Evolutionary conservation across 148 eudicot species (phyloP), one percentile per base, ranked within the genome.

Genomic region (Rhododendron williamsianum): DNA sequence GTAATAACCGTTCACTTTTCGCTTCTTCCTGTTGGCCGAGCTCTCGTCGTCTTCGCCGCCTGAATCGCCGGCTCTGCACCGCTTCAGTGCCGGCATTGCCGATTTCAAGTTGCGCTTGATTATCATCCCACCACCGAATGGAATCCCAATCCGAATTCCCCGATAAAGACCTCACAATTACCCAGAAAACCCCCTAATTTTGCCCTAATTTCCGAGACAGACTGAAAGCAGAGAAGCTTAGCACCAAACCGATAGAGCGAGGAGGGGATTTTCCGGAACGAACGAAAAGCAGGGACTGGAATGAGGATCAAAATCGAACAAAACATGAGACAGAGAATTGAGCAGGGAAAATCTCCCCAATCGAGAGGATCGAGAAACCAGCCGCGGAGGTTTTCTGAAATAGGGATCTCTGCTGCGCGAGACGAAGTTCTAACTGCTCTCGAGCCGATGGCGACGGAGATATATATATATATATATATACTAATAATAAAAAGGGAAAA

Each of bases 91-190:
- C 88, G 97, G 97, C 98, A 96, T 97, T 97, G 89, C 92, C 85
- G 95, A 88, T 93, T 97, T 97, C 89, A 95, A 91, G 87, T 89
- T 93, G 80, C 94, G 89, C 92, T 97, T 97, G 82, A 97, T 95
- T 83, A 97, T 97, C 99, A 97, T 97, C 89, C 79, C 19, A 10
- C 46, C 23, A 16, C 85, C 46, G 30, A 63, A 25, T 82, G 45
- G n/a, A 48, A 58, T 35, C 15, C 52, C 69, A 80, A 27, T 35
- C 78, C 72, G 18, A 83, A 63, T 76, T 81, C 83, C 27, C 41
- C 38, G 27, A 15, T 13, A 86, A 82, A 71, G 4, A 11, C 74
- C 76, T 33, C 38, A 1, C 76, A 71, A 65, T 65, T 25, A n/a
- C 72, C 9, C 72, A 25, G 13, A 65, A 65, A 65, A 86, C 92